Base-by-base conservation (phyloP, 2,329 filamentous ascomycete genomes). In the Neofusicoccum parvum region DNA sequence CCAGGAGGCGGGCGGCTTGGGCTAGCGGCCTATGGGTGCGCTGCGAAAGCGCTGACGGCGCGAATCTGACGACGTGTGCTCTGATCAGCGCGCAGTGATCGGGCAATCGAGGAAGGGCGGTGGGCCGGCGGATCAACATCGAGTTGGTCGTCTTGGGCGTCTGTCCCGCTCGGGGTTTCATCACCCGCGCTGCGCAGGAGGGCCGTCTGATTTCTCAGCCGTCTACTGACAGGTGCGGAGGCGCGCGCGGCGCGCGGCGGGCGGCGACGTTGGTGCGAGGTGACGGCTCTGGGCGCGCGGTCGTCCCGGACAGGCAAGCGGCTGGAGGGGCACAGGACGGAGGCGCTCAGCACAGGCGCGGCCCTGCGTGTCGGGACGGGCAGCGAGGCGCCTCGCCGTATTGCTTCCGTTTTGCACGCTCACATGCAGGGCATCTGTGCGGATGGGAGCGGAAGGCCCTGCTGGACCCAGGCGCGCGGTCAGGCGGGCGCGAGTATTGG, bases 401-500 rank as follows among this genome's bases (percentile, higher is more conserved):
- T 60, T 60, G 15, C 27, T 60, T 36, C 56, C 56, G 56, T 23
- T 48, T 60, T 48, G 56, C 54, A 34, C 39, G 20, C 54, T 43
- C 51, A 56, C 36, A 41, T 58, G 54, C 54, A 58, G 54, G 54
- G 54, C 54, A 58, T 58, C 54, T 34, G 56, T 48, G 32, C 56
- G 56, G 56, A 60, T 60, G 56, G 56, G 15, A 60, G 56, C 56
- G 56, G 56, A 60, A 46, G 20, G 53, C 53, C 27, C 37, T 41
- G 53, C 53, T 36, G 56, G 56, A 32, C 56, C 56, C 56, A 60
- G 56, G 56, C 56, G 56, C 56, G 56, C 56, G 56, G 56, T 60
- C 56, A 60, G 56, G 56, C 56, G 56, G 56, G 41, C 56, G 39
- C 41, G 27, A 60, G 56, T 60, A 60, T 60, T 60, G 56, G 56